phyloP scores from a whole-genome alignment of 306 rosid genomes.

The Oxytropis ochrocephala region DNA sequence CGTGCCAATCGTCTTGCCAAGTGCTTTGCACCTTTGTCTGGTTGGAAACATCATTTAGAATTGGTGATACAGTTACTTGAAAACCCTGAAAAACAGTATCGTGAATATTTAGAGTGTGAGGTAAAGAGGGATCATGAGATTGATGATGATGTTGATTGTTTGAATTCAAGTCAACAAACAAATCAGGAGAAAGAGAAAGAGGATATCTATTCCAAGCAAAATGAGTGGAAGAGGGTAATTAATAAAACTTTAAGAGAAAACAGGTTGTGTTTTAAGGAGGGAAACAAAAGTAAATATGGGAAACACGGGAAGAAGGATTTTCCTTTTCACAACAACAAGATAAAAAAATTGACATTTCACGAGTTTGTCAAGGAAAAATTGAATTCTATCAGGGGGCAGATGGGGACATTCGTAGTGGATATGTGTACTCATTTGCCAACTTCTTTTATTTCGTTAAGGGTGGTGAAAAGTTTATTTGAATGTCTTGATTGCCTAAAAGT shows the following conservation, averaged over 20 bases:
- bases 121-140: constrained; percentile 14
- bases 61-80: constrained; percentile 23
- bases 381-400: constrained; percentile 2
- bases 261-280: constrained; percentile 15
- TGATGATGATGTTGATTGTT: constrained; percentile 14
- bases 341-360: background rate
- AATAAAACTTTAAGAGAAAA: constrained; percentile 28
- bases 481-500: constrained; percentile 26
- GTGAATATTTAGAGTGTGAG: constrained; percentile 4
- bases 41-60: constrained; percentile 38
- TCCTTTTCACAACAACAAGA: background rate
- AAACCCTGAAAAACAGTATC: constrained; percentile 28
- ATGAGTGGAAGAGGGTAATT: constrained; percentile 25
- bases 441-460: constrained; percentile 23
- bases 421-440: constrained; percentile 45
- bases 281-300: constrained; percentile 12
- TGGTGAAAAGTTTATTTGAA: constrained; percentile 25
- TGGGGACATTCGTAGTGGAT: constrained; percentile 26
- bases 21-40: constrained; percentile 39
- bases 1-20: constrained; percentile 26
- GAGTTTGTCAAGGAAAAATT: constrained; percentile 25
- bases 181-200: background rate
- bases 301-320: constrained; percentile 20
- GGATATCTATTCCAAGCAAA: constrained; percentile 17
- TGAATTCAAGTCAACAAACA: constrained; percentile 17